Percentiles rank a stretch among this genome's conserved stretches.
These are phyloP conservation scores for Rhizopogon vesiculosus DNA, from an alignment of 768 basidiomycete genomes.

Conservation along the genomic window DNA sequence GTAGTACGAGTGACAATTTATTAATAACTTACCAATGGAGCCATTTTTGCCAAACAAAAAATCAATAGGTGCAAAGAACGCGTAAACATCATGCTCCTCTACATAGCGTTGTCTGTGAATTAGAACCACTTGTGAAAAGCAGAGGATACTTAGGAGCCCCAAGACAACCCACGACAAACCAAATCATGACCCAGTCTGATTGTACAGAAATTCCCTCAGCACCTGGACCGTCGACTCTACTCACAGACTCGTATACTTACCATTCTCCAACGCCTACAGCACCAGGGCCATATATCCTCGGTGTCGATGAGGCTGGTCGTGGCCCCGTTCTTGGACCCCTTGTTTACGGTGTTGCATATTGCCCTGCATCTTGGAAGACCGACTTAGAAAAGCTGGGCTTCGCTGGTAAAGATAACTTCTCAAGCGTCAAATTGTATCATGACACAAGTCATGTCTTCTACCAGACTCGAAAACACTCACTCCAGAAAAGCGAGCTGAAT, in stretches of 20 bases:
- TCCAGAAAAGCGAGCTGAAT: constrained; percentile 55
- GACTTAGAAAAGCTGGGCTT: constrained; percentile 80
- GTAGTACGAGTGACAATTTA: too few species aligned
- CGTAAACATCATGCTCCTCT: neutral
- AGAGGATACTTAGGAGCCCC: neutral
- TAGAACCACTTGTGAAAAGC: neutral
- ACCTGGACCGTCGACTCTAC: constrained; percentile 49
- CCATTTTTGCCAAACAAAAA: neutral
- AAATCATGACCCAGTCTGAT: neutral
- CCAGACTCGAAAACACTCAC: constrained; percentile 92
- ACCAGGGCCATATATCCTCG: constrained; percentile 83
- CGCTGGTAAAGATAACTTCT: constrained; percentile 54
- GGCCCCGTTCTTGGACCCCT: constrained; percentile 95
- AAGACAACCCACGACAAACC: neutral
- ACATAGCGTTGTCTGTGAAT: too few species aligned
- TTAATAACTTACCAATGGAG: too few species aligned
- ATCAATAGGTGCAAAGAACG: neutral
- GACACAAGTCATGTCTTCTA: neutral
- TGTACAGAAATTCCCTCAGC: constrained; percentile 47
- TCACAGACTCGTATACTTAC: constrained; percentile 71
- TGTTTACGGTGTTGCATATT: constrained; percentile 95
- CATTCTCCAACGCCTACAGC: constrained; percentile 70
- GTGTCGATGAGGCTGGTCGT: constrained; percentile 97
- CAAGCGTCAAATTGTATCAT: neutral
- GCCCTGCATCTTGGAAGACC: constrained; percentile 72